Conservation (phyloP, 2,329 filamentous ascomycete species). For the Fusarium pseudonygamai region DNA sequence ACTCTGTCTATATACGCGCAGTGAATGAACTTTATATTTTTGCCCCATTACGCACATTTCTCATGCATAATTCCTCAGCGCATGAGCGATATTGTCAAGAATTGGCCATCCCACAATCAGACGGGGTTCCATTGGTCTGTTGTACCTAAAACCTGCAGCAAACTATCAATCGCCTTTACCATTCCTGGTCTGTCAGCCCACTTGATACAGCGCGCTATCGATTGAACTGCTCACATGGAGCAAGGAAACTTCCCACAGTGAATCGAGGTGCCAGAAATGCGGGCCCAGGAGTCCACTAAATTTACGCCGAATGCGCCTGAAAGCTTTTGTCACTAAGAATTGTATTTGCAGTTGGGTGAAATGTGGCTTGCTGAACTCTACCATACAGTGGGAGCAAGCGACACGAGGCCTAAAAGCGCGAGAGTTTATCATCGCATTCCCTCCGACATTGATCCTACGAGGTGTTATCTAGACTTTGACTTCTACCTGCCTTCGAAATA, state of each 20-base stretch:
- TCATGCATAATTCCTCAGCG: not conserved
- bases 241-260: not conserved
- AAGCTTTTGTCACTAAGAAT: rapidly evolving
- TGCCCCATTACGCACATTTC: rapidly evolving
- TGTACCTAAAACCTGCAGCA: not conserved
- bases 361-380: not conserved
- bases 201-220: not conserved
- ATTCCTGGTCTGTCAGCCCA: not conserved
- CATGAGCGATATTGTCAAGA: not conserved
- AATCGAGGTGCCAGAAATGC: not conserved
- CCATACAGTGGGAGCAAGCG: no score
- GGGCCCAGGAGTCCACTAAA: rapidly evolving
- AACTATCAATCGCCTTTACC: not conserved
- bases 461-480: not conserved
- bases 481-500: not conserved
- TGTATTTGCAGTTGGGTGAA: not conserved
- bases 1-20: not conserved
- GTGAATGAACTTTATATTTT: not conserved
- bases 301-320: rapidly evolving
- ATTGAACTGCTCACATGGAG: not conserved
- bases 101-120: not conserved
- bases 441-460: rapidly evolving
- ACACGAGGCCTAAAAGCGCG: no score
- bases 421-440: no score
- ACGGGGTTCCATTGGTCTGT: not conserved